A percentile compares a stretch with the other conserved stretches of the same genome.
Conservation (phyloP, 495 filamentous ascomycete species). For the Alectoria sarmentosa region DNA sequence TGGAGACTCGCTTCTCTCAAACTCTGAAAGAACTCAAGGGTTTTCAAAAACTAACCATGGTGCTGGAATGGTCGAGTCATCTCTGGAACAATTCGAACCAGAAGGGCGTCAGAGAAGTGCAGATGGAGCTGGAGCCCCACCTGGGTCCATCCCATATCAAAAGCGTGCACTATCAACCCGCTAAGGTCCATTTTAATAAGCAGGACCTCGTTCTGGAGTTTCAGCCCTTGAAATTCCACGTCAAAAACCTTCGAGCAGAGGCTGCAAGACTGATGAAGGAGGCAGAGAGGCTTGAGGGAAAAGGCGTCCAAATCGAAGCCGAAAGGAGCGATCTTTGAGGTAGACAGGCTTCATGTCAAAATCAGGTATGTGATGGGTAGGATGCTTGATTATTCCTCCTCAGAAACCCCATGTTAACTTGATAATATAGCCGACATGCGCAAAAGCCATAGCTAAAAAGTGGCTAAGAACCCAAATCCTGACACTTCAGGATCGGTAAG, state of each 20-base stretch:
- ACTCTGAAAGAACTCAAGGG: neutral
- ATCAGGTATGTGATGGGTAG: too few relatives aligned
- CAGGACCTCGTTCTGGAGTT: neutral
- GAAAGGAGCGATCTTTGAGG: too few relatives aligned
- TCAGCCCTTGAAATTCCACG: neutral
- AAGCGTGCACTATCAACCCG: neutral
- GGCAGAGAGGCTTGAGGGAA: neutral
- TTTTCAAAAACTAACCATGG: neutral
- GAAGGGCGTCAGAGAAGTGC: neutral
- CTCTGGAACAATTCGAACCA: neutral
- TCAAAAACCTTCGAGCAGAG: neutral
- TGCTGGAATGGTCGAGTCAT: neutral
- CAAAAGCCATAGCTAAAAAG: too few relatives aligned
- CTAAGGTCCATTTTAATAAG: too few relatives aligned
- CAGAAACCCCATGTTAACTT: too few relatives aligned
- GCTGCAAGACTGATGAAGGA: neutral
- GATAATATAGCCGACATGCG: too few relatives aligned
- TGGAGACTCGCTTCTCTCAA: neutral
- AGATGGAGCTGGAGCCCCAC: neutral
- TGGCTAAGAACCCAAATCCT: too few relatives aligned
- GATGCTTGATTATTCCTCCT: too few relatives aligned
- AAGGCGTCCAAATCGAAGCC: too few relatives aligned
- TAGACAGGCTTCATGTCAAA: too few relatives aligned
- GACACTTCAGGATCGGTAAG: too few relatives aligned
- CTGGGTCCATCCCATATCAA: neutral